Conservation (phyloP, 371 early-diverging fungal species). For the Dichotomocladium elegans region DNA sequence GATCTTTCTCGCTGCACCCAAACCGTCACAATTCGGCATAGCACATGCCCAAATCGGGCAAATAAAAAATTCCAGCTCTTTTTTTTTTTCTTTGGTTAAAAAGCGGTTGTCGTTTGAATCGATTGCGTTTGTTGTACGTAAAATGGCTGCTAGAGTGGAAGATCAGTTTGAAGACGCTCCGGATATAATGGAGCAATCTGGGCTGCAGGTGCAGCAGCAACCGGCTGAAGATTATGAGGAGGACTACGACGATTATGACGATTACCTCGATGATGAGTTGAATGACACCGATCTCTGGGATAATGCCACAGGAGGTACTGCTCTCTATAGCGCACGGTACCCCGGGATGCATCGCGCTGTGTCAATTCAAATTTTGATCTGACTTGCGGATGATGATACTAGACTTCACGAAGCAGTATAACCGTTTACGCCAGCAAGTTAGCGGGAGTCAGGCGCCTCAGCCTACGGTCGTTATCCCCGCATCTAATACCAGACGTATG, state of each 20-base stretch:
- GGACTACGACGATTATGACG: constrained; percentile 45
- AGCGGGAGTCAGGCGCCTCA: constrained; percentile 24
- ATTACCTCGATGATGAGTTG: constrained; percentile 56
- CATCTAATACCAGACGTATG: constrained; percentile 29
- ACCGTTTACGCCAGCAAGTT: constrained; percentile 69
- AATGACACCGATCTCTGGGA: constrained; percentile 65
- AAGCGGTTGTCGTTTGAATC: no score
- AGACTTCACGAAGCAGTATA: constrained; percentile 94
- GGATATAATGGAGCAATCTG: no score
- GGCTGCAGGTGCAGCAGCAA: background rate
- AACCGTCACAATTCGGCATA: no score
- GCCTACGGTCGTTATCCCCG: constrained; percentile 31
- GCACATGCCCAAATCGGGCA: no score
- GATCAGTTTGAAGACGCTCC: background rate
- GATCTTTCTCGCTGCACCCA: no score
- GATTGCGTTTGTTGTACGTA: no score
- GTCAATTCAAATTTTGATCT: no score
- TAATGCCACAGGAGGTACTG: constrained; percentile 43
- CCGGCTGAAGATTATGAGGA: constrained; percentile 18
- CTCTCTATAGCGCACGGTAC: background rate
- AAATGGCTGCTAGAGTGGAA: background rate
- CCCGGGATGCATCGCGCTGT: no score
- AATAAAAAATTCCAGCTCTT: no score
- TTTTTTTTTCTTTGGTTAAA: no score
- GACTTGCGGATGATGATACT: background rate